Base-by-base conservation (phyloP, 1,284 basidiomycete genomes). In the Trametes sp. region DNA sequence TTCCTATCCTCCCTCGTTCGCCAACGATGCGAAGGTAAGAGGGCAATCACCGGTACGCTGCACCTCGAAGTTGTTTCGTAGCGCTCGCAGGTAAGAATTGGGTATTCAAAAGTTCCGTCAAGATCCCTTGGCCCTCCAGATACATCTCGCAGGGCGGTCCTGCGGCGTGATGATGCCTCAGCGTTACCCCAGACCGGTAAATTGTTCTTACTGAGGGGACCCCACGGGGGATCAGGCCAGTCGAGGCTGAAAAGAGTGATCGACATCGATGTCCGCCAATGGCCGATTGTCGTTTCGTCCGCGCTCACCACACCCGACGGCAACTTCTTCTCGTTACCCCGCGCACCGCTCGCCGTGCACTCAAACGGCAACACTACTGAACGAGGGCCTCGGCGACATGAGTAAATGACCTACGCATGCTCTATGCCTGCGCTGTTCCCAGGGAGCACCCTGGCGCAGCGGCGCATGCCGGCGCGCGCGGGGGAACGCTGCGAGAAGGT, bases 171-270 rank as follows among this genome's bases (percentile, higher is more conserved):
- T 33, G 29, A 49, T 52, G 8, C 29, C 49, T 35, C 29, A 31
- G 14, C 42, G 19, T 45, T 45, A 29, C 50, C 33, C 50, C 50
- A 26, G 16, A 13, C n/a, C 33, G 49, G 49, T 23, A 54, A 3
- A 54, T 23, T 2, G 19, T 48, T 53, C 26, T 26, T 13, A 21
- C 28, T 23, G 19, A 11, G 28, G 13, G 36, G 9, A 49, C 59
- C 59, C 59, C 59, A 51, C 59, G 52, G 59, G 59, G 52, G 13
- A 45, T 52, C 41, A 58, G 41, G 45, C 29, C 49, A 11, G 29
- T 58, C 49, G 57, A 52, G 57, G 35, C 33, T n/a, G 38, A n/a
- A 11, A 35, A 24, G 31, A 19, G n/a, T 21, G 53, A 60, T 60
- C 59, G 45, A 42, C 57, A 53, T 59, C 50, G 51, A 41, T 49